phyloP scores from a whole-genome alignment of 495 filamentous ascomycete genomes.

The Trichodelitschia bisporula region DNA sequence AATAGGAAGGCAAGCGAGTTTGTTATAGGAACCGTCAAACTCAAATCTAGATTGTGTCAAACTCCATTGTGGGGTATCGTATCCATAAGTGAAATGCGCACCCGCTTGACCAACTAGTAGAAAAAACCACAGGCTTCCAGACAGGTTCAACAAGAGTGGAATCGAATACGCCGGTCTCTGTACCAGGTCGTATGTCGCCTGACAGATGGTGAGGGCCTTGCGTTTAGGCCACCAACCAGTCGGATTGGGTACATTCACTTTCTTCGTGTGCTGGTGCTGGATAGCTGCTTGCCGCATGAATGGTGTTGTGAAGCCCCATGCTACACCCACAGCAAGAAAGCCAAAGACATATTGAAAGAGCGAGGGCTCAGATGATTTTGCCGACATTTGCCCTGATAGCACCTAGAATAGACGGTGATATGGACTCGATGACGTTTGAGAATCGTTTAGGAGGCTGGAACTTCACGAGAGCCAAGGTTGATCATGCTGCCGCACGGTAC shows the following conservation, averaged over 20 bases:
- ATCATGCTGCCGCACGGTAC: too few relatives aligned
- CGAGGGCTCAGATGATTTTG: constrained; percentile 9
- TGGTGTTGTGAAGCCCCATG: constrained; percentile 59
- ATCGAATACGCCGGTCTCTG: constrained; percentile 61
- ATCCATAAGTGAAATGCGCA: constrained; percentile 18
- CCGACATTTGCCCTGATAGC: too few relatives aligned
- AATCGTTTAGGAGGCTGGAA: too few relatives aligned
- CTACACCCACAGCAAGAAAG: constrained; percentile 75
- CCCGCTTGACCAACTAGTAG: constrained; percentile 78
- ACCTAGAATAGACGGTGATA: too few relatives aligned
- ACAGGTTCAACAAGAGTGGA: constrained; percentile 71
- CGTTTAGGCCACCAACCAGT: constrained; percentile 25
- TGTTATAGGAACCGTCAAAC: constrained; percentile 79
- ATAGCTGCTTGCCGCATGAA: constrained; percentile 48
- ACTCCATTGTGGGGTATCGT: constrained; percentile 1
- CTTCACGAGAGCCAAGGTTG: too few relatives aligned
- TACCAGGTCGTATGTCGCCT: constrained; percentile 55
- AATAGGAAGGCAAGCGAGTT: constrained; percentile 90
- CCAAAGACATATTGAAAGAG: constrained; percentile 62
- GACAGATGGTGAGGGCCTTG: constrained; percentile 31
- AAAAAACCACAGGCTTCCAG: constrained; percentile 95
- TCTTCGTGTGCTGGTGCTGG: constrained; percentile 13
- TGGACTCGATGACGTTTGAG: too few relatives aligned
- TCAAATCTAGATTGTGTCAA: constrained; percentile 38
- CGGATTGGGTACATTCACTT: constrained; percentile 17